A percentile compares a stretch with the other conserved stretches of the same genome.
Conservation (phyloP, 1,139 yeast genomes). For the Blastobotrys petasosporus region DNA sequence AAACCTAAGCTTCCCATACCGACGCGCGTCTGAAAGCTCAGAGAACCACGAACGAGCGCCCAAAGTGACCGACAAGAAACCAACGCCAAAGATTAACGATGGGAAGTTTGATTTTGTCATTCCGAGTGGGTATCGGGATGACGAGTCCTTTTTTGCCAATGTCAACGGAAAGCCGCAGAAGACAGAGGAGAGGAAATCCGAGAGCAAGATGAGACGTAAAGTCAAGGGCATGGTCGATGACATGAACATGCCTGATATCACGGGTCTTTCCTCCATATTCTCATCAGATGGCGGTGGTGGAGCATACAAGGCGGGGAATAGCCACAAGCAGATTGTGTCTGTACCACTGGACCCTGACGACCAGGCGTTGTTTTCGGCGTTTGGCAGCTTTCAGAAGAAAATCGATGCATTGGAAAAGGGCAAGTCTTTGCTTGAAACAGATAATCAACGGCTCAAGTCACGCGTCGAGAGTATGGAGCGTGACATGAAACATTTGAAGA, state of each 20-base stretch:
- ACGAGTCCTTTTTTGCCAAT: constrained; percentile 19
- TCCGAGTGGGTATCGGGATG: constrained; percentile 24
- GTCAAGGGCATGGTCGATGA: constrained; percentile 9
- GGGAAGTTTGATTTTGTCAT: constrained; percentile 18
- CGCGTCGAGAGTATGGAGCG: constrained; percentile 14
- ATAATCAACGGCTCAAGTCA: constrained; percentile 8
- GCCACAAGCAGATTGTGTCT: constrained; percentile 24
- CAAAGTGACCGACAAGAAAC: constrained; percentile 13
- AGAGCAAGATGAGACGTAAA: background rate
- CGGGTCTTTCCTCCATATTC: constrained; percentile 25
- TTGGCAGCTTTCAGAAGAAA: constrained; percentile 24
- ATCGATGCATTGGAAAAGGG: constrained; percentile 22
- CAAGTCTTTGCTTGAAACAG: constrained; percentile 13
- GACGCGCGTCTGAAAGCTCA: constrained; percentile 13
- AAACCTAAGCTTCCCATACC: constrained; percentile 7
- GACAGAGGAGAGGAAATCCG: background rate
- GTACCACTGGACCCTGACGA: constrained; percentile 28
- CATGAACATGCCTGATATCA: constrained; percentile 21
- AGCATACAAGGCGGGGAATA: constrained; percentile 6
- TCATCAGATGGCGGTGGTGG: constrained; percentile 19
- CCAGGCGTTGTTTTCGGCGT: constrained; percentile 25
- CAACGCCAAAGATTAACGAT: constrained; percentile 6
- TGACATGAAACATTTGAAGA: constrained; percentile 15
- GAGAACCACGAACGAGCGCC: constrained; percentile 11
- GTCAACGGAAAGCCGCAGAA: background rate